Percentiles rank a stretch among this genome's conserved stretches.
Evolutionary conservation across 371 early-diverging fungal genomes (phyloP).

Genomic region (Circinella minor): DNA sequence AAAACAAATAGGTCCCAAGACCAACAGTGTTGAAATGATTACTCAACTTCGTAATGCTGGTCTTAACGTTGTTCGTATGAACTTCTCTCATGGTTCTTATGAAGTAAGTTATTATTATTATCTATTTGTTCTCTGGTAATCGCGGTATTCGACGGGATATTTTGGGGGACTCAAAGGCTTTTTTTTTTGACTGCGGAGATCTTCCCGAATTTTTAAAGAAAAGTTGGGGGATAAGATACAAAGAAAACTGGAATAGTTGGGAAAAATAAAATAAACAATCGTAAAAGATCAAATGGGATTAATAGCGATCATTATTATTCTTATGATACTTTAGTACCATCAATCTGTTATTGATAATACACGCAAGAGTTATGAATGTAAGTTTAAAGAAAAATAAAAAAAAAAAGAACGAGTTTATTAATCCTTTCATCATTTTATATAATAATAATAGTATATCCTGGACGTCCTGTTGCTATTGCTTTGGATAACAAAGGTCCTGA

Average conservation of each 20-base stretch:
- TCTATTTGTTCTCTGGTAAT: conserved; percentile 7
- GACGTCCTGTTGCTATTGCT: conserved; percentile 73
- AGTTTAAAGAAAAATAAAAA: conserved; percentile 15
- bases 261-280: no score
- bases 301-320: no score
- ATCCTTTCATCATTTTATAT: neutral
- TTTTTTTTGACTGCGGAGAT: conserved; percentile 8
- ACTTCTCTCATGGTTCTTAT: conserved; percentile 94
- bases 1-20: conserved; percentile 70
- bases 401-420: no score
- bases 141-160: conserved; percentile 20
- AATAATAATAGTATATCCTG: conserved; percentile 23
- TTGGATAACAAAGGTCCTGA: conserved; percentile 90
- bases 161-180: neutral
- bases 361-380: conserved; percentile 60
- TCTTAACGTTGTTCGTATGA: conserved; percentile 95
- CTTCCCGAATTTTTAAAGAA: neutral
- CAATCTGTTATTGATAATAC: conserved; percentile 83
- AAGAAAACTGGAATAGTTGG: no score
- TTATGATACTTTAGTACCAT: conserved; percentile 68
- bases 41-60: conserved; percentile 89
- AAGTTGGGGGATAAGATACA: neutral
- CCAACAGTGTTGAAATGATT: conserved; percentile 85
- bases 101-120: conserved; percentile 55
- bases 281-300: no score